Evolutionary conservation across 768 basidiomycete genomes (phyloP), one percentile per base, ranked within the genome.

Genomic region (Pleurotus citrinopileatus): DNA sequence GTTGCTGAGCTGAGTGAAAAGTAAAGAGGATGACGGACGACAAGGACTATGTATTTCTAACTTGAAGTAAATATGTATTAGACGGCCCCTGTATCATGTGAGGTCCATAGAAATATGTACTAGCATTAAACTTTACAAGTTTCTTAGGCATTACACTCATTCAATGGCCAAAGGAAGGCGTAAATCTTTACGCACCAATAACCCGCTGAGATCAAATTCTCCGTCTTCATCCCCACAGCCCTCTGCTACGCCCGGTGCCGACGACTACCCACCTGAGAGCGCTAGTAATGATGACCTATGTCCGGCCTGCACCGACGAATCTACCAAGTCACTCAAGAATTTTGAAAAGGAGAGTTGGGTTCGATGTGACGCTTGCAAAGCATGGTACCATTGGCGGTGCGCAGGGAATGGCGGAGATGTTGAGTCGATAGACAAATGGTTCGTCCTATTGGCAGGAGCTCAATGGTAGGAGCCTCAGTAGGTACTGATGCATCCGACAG

Each of bases 1-100:
- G 94, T 98, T 61, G 89, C 88, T 10, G 94, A 87, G 63, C 73
- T 98, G 63, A 94, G 91, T 58, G 86, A 90, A 71, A 95, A 93
- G 73, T 79, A 69, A 73, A 54, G 57, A 60, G 47, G 54, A 48
- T 53, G 25, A 47, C 15, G 22, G 8, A 7, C 12, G 27, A 29
- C 13, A 44, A 55, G 44, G 56, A 57, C 42, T 51, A 61, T 34
- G 52, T 32, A 32, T 32, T 32, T 32, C 29, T 32, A 32, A 27
- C n/a, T n/a, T n/a, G n/a, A n/a, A n/a, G n/a, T n/a, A n/a, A n/a
- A n/a, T n/a, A n/a, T n/a, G 45, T 25, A 28, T 27, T 47, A 25
- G 45, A 47, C 13, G 9, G n/a, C 45, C 22, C 45, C 25, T 47
- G 45, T 47, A 28, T 28, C 45, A 25, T 29, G n/a, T 47, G 45